Evolutionary conservation across 345 rosid species (phyloP).

Genomic region (Lepidium sativum): DNA sequence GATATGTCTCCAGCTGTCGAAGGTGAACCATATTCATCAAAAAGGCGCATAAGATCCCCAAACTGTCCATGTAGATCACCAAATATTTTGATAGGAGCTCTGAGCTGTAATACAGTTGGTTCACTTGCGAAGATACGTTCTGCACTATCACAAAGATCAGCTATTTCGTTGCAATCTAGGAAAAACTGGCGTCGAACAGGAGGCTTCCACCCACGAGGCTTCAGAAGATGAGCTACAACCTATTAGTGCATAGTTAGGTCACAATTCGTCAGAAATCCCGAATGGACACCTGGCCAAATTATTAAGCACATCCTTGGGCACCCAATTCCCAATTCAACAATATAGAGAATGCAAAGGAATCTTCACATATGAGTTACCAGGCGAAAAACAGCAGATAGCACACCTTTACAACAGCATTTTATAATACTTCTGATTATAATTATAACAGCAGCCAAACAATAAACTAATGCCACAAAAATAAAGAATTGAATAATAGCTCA

Average conservation of each 20-base stretch:
- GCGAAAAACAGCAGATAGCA: too few relatives aligned
- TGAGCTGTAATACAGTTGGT: constrained; percentile 79
- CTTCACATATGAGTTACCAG: too few relatives aligned
- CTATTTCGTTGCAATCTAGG: constrained; percentile 90
- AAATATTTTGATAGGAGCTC: constrained; percentile 85
- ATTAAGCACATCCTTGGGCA: not conserved
- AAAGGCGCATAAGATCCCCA: constrained; percentile 96
- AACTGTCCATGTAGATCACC: constrained; percentile 95
- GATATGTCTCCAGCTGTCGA: constrained; percentile 95
- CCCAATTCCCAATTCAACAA: not conserved
- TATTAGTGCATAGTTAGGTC: constrained; percentile 12
- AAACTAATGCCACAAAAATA: too few relatives aligned
- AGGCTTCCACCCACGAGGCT: constrained; percentile 98
- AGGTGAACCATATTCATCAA: constrained; percentile 92
- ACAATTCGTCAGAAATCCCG: not conserved
- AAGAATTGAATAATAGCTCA: not conserved
- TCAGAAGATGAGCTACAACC: constrained; percentile 80
- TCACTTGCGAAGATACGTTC: constrained; percentile 78
- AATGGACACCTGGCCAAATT: not conserved
- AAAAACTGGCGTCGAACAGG: constrained; percentile 86
- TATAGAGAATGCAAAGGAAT: too few relatives aligned
- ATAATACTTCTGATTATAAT: not conserved
- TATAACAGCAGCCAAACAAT: too few relatives aligned
- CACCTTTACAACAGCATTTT: too few relatives aligned
- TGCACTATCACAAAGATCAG: constrained; percentile 84